A percentile compares a stretch with the other conserved stretches of the same genome.
Evolutionary conservation across 768 basidiomycete genomes (phyloP).

Genomic region (Ramaria sp.): DNA sequence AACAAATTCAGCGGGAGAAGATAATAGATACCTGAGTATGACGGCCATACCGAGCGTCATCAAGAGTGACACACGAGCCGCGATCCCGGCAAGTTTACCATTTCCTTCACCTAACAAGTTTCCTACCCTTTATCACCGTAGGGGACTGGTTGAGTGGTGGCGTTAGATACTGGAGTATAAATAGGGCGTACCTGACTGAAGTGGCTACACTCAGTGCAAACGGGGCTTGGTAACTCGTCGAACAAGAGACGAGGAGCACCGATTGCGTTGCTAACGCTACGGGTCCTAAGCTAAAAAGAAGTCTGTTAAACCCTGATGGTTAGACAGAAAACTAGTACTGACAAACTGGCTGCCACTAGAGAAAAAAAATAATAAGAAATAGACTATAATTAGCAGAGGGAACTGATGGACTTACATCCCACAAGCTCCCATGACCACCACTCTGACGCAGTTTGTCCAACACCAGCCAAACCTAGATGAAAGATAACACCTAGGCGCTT

Average conservation of each 20-base stretch:
- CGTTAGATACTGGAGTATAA: neutral
- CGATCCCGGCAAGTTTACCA: conserved; percentile 57
- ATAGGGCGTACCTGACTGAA: conserved; percentile 55
- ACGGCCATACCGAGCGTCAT: conserved; percentile 55
- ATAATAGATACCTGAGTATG: conserved; percentile 43
- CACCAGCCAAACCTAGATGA: conserved; percentile 72
- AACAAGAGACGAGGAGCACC: conserved; percentile 66
- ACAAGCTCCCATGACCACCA: conserved; percentile 98
- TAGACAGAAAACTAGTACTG: conserved; percentile 7
- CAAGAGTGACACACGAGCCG: conserved; percentile 52
- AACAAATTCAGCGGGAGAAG: neutral
- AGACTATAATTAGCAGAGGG: neutral
- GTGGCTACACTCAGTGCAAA: conserved; percentile 74
- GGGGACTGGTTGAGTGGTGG: neutral
- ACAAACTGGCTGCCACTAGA: conserved; percentile 46
- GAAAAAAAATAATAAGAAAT: neutral
- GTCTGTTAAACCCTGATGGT: neutral
- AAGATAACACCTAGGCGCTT: conserved; percentile 56
- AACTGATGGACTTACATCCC: conserved; percentile 29
- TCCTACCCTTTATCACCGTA: conserved; percentile 46
- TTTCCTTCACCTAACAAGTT: conserved; percentile 81
- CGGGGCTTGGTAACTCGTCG: conserved; percentile 73
- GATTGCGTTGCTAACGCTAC: conserved; percentile 80
- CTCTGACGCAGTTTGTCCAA: conserved; percentile 77
- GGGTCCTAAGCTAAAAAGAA: conserved; percentile 54